phyloP scores from a whole-genome alignment of 805 yeast species.

The Sungouiozyma intestinalis region DNA sequence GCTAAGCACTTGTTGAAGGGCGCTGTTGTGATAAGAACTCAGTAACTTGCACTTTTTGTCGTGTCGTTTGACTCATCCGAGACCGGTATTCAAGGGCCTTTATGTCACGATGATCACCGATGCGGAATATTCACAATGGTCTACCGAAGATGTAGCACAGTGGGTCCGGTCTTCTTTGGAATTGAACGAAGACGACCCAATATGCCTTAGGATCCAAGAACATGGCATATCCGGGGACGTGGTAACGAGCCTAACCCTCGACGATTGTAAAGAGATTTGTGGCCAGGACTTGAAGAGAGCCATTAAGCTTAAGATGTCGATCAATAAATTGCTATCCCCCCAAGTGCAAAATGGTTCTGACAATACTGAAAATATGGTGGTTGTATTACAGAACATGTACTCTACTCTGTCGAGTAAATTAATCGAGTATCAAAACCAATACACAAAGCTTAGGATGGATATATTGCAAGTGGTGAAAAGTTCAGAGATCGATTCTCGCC shows the following conservation, averaged over 20 bases:
- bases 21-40: no score
- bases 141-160: slow-evolving; percentile 14
- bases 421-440: slow-evolving; percentile 26
- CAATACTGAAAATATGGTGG: slow-evolving; percentile 27
- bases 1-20: no score
- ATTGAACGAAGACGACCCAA: slow-evolving; percentile 9
- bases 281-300: slow-evolving; percentile 42
- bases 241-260: slow-evolving; percentile 55
- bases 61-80: no score
- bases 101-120: no score
- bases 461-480: slow-evolving; percentile 22
- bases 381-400: slow-evolving; percentile 19
- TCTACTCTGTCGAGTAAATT: slow-evolving; percentile 18
- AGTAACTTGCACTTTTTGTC: no score
- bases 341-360: slow-evolving; percentile 6
- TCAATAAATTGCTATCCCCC: slow-evolving; percentile 36
- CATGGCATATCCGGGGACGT: slow-evolving; percentile 44
- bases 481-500: slow-evolving; percentile 1
- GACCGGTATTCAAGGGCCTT: no score
- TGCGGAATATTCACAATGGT: slow-evolving; percentile 17
- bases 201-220: slow-evolving; percentile 9
- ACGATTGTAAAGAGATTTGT: slow-evolving; percentile 68
- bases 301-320: slow-evolving; percentile 46
- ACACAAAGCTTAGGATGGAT: slow-evolving; percentile 21
- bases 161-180: slow-evolving; percentile 19